Percentiles rank a stretch among this genome's conserved stretches.
phyloP scores from a whole-genome alignment of 176 grass and related monocot genomes.

The Cenchrus americanus region DNA sequence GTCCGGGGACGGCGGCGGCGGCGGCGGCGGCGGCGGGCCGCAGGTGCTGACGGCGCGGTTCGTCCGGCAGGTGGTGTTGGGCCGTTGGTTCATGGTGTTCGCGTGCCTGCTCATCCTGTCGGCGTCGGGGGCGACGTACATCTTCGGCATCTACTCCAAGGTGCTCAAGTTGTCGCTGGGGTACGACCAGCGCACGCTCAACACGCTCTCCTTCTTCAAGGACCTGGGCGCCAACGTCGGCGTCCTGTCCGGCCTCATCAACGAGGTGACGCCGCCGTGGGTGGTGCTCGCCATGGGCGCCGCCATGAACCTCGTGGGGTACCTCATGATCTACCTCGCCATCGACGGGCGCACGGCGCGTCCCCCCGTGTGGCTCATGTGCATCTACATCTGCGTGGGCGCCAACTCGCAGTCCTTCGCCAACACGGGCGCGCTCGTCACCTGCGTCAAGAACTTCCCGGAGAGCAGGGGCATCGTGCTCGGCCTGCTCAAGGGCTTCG shows the following conservation, averaged over 20 bases:
- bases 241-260: conserved; percentile 73
- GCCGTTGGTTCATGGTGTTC: conserved; percentile 79
- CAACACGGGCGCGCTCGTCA: conserved; percentile 77
- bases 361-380: conserved; percentile 71
- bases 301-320: conserved; percentile 69
- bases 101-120: conserved; percentile 73
- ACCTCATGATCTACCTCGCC: conserved; percentile 84
- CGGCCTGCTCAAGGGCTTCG: conserved; percentile 75
- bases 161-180: conserved; percentile 59
- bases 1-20: neutral
- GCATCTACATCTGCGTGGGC: conserved; percentile 73
- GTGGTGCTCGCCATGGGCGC: conserved; percentile 69
- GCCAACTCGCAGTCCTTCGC: conserved; percentile 80
- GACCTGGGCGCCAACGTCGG: conserved; percentile 66
- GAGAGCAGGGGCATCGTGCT: conserved; percentile 80
- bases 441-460: conserved; percentile 80
- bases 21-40: neutral
- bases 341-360: conserved; percentile 58
- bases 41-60: conserved; percentile 44
- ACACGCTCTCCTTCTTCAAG: conserved; percentile 73
- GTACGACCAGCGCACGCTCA: conserved; percentile 72
- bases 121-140: conserved; percentile 67
- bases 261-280: conserved; percentile 77
- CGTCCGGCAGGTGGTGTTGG: conserved; percentile 53
- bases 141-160: conserved; percentile 78